These are phyloP conservation scores for Metarhizium brunneum DNA, from an alignment of 2,329 filamentous ascomycete species.

Conservation along the genomic window DNA sequence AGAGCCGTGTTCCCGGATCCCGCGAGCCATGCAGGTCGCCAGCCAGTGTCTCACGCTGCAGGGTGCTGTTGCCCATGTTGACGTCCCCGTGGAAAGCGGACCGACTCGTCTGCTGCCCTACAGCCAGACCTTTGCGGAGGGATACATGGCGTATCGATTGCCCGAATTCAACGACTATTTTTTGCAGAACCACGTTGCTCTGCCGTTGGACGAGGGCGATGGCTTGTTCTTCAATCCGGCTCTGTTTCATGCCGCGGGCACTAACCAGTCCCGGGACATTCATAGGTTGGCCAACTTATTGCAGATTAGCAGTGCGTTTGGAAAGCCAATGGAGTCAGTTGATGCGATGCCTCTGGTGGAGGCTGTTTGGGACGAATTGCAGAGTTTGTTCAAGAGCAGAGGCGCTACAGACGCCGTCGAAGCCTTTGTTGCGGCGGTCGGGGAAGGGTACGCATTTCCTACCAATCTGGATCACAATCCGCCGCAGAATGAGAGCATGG, in stretches of 20 bases:
- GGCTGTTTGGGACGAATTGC: conserved; percentile 32
- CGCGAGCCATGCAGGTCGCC: too few species aligned
- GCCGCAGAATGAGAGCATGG: conserved; percentile 48
- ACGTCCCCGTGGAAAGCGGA: too few species aligned
- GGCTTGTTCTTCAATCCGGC: conserved; percentile 57
- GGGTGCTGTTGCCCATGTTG: too few species aligned
- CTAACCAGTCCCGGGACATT: conserved; percentile 38
- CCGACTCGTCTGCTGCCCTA: too few species aligned
- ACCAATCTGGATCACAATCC: conserved; percentile 50
- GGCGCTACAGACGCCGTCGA: conserved; percentile 31
- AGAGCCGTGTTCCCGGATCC: too few species aligned
- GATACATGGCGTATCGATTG: conserved; percentile 29
- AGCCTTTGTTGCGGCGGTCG: conserved; percentile 40
- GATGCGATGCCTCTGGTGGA: conserved; percentile 40
- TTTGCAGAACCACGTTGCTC: conserved; percentile 37
- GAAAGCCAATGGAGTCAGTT: conserved; percentile 54
- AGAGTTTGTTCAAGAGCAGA: conserved; percentile 19
- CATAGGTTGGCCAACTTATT: conserved; percentile 51
- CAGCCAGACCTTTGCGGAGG: too few species aligned
- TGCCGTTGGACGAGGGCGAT: conserved; percentile 46
- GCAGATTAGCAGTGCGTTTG: conserved; percentile 53
- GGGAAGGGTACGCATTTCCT: conserved; percentile 52
- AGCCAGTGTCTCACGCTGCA: too few species aligned
- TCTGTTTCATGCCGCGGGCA: conserved; percentile 53
- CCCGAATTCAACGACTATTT: conserved; percentile 47